Conservation (phyloP, 345 rosid genomes). For the Brassica juncea region DNA sequence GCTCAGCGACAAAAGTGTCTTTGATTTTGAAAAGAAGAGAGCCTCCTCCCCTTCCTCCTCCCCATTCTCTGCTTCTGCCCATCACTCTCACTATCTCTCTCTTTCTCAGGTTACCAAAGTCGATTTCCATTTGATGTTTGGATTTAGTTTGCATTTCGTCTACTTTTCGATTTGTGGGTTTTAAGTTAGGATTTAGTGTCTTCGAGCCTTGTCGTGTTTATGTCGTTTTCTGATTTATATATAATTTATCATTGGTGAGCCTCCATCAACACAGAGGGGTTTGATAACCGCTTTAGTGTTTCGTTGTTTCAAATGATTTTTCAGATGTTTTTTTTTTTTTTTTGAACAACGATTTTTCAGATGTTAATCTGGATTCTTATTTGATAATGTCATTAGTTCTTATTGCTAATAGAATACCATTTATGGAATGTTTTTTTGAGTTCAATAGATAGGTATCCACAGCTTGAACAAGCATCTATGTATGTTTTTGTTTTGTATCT, state of each 20-base stretch:
- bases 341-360: neutral
- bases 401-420: neutral
- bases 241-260: neutral
- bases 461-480: conserved; percentile 58
- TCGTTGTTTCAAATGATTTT: neutral
- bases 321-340: neutral
- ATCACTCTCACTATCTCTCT: neutral
- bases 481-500: conserved; percentile 5
- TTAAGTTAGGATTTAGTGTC: conserved; percentile 25
- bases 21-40: neutral
- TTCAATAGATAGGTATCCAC: conserved; percentile 64
- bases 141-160: neutral
- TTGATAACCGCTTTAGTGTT: neutral
- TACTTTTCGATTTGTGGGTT: conserved; percentile 16
- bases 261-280: neutral
- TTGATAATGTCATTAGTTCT: conserved; percentile 15
- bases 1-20: neutral
- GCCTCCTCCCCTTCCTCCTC: neutral
- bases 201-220: neutral
- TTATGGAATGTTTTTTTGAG: conserved; percentile 16
- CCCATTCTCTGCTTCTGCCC: neutral
- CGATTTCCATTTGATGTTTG: neutral
- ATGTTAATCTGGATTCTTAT: conserved; percentile 7
- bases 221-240: neutral
- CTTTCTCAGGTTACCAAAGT: neutral